These are phyloP conservation scores for Cryptococcus wingfieldii DNA, from an alignment of 1,284 basidiomycete genomes.

Conservation along the genomic window DNA sequence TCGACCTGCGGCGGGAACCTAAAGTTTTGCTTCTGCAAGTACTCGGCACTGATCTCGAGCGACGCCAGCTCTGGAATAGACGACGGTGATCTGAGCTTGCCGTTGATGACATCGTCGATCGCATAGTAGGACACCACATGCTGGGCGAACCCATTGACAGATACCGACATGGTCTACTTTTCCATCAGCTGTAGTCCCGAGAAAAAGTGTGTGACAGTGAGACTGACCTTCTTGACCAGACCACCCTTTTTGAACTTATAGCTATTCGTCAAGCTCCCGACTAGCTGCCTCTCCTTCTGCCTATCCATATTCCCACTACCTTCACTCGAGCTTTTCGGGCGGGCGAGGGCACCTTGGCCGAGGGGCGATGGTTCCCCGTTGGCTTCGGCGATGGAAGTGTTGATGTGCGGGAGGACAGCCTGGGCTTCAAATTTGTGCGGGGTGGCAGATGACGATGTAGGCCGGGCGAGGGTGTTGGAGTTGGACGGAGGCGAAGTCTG, in stretches of 20 bases:
- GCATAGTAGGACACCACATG: conserved; percentile 96
- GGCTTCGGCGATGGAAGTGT: neutral
- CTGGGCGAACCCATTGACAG: conserved; percentile 77
- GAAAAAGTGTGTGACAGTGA: neutral
- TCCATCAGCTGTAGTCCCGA: neutral
- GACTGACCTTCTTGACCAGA: conserved; percentile 85
- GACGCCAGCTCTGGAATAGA: conserved; percentile 81
- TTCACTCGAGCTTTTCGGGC: conserved; percentile 33
- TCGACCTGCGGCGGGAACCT: conserved; percentile 84
- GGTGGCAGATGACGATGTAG: conserved; percentile 3
- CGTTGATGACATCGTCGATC: conserved; percentile 82
- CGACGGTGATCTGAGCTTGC: conserved; percentile 80
- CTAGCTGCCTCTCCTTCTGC: conserved; percentile 69
- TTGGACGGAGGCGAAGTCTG: conserved; percentile 13
- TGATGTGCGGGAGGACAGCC: no score
- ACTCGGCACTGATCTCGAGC: conserved; percentile 80
- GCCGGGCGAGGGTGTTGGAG: neutral
- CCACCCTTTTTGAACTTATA: conserved; percentile 87
- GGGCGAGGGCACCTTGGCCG: conserved; percentile 28
- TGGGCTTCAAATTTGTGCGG: neutral
- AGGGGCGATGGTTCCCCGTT: conserved; percentile 13
- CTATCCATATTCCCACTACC: conserved; percentile 55
- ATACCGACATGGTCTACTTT: conserved; percentile 81
- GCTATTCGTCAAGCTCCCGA: conserved; percentile 83
- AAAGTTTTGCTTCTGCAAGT: conserved; percentile 85